Percentiles rank a stretch among this genome's conserved stretches.
Conservation (phyloP, 345 rosid genomes). For the Firmiana major region DNA sequence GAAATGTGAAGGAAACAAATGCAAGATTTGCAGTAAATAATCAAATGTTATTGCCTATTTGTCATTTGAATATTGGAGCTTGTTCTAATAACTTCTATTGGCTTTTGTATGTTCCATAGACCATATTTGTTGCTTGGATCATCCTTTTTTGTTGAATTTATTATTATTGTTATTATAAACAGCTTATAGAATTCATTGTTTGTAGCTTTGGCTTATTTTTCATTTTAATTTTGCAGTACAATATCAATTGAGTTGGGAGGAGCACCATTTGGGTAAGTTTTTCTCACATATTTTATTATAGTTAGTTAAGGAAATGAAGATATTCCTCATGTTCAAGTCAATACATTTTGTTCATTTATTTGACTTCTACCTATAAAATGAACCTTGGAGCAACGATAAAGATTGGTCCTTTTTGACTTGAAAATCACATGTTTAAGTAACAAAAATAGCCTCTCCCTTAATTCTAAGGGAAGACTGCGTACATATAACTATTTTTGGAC, state of each 20-base stretch:
- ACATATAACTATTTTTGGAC: too few relatives aligned
- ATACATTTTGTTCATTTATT: not conserved
- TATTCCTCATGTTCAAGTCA: not conserved
- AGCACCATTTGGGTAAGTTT: not conserved
- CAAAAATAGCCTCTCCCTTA: too few relatives aligned
- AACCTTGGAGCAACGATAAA: too few relatives aligned
- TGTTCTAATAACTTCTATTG: too few relatives aligned
- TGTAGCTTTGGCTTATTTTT: too few relatives aligned
- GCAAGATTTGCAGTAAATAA: not conserved
- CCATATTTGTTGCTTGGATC: not conserved
- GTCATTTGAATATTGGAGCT: too few relatives aligned
- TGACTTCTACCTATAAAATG: not conserved
- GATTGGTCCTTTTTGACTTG: too few relatives aligned
- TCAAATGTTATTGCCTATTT: not conserved
- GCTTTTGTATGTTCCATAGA: not conserved
- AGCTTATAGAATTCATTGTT: not conserved
- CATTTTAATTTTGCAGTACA: constrained; percentile 6
- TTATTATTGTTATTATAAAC: not conserved
- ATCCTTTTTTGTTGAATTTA: not conserved
- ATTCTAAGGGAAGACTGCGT: too few relatives aligned
- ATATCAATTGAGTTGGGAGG: not conserved
- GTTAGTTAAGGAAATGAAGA: not conserved
- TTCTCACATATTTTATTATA: not conserved
- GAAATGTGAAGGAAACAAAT: not conserved
- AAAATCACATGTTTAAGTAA: too few relatives aligned